Base-by-base conservation (phyloP, 1,139 yeast species). In the Tardiomyces depauwii region DNA sequence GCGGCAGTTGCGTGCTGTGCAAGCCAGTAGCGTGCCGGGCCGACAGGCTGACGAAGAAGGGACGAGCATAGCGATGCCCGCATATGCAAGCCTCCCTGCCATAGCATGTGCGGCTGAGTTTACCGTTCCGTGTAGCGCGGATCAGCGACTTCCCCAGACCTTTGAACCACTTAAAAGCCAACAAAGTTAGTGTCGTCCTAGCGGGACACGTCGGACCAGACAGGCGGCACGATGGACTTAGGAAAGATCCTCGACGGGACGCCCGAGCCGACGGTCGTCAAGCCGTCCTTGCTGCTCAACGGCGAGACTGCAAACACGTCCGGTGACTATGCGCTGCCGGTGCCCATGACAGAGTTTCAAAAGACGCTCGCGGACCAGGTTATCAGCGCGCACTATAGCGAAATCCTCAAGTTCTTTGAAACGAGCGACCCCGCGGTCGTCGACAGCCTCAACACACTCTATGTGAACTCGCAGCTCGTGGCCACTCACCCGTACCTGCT, bases 361-460 rank as follows among this genome's bases (percentile, higher is more conserved):
- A 82, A 81, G 57, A 94, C 87, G 58, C 72, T 91, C 46, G 85
- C 91, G n/a, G 95, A 89, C 65, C 95, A 88, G 60, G 88, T 91
- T 27, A 84, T 91, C 7, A 84, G 95, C 1, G 69, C 88, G 41
- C 97, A 91, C 63, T 88, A 88, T 59, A 80, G 94, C 32, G 97
- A 89, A 60, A 86, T 91, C 47, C 70, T 89, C 55, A 82, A 87
- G 64, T 87, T 82, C 62, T 88, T 87, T 59, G 95, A 87, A 61
- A 78, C 86, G 0, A 63, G 65, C 32, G 76, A 36, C n/a, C 5
- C 39, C 4, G 19, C 21, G 19, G 21, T 36, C 13, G 19, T 36
- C 19, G 19, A 55, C 44, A 55, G 60, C 13, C 68, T 88, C 57
- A 77, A 78, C 51, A 83, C 86, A 7, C 75, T 93, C 63, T 77